Base-by-base conservation (phyloP, 805 yeast genomes). In the Candida incommunis region DNA sequence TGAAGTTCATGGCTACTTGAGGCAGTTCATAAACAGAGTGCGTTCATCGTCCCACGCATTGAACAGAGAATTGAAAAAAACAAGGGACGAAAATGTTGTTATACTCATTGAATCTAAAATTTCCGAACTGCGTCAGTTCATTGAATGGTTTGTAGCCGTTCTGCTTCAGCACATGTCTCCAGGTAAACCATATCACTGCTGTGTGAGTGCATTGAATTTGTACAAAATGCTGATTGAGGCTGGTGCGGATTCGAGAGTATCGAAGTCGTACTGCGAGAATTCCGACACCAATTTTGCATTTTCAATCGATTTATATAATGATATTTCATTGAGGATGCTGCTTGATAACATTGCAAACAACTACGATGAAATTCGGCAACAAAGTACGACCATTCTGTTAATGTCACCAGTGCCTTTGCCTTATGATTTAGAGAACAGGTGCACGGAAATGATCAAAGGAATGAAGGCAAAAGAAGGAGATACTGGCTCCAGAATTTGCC, bases 351-450 rank as follows among this genome's bases (percentile, higher is more conserved):
- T 83, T 4, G 65, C 77, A 24, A 80, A 81, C 57, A 80, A 81
- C 49, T 87, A 77, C 60, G 86, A 82, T 46, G 96, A 87, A 56
- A 71, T 88, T 18, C 70, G 97, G 48, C 66, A 68, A 3, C 46
- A 56, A 7, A 65, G 85, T 1, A 69, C 71, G 1, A 49, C 57
- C 2, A 45, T 80, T 1, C 55, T 86, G 20, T 58, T 66, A 5
- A 66, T 68, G 65, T 67, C 73, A 2, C 74, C 78, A 0, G 31
- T 37, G 3, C 52, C 63, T 1, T 50, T 67, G 5, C 51, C 64
- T 7, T 53, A 58, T 22, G 41, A 29, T 7, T 51, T 64, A 13
- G 55, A 63, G 16, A 50, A 54, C 40, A 27, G 48, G 31, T 48
- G 53, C 54, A 9, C 48, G 46, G 5, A 24, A 27, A 23, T 64